Conservation (phyloP, 306 rosid species). For the Neltuma alba region DNA sequence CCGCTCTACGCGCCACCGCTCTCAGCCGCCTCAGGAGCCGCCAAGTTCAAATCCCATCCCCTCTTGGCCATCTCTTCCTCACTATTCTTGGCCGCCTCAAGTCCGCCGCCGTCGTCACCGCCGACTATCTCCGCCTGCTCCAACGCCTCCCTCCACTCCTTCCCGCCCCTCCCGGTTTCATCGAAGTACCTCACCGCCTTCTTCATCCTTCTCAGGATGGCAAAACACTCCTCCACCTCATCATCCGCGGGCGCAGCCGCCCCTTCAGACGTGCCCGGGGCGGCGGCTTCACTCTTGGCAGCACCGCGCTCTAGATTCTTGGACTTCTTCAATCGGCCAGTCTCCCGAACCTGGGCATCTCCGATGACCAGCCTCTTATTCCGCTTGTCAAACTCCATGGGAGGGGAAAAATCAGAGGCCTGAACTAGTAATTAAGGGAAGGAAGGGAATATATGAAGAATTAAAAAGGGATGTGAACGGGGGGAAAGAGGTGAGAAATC, state of each 20-base stretch:
- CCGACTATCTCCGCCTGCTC: neutral
- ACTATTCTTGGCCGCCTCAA: neutral
- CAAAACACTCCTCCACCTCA: conserved; percentile 59
- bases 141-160: conserved; percentile 25
- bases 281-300: neutral
- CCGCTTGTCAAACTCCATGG: conserved; percentile 33
- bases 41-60: conserved; percentile 53
- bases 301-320: conserved; percentile 4
- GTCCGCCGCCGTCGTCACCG: neutral
- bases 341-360: neutral
- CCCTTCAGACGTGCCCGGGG: neutral
- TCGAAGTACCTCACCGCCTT: conserved; percentile 49
- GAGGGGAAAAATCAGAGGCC: neutral
- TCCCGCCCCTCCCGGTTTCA: conserved; percentile 18
- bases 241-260: conserved; percentile 38
- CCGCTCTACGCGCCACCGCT: neutral
- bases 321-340: neutral
- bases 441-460: neutral
- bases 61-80: neutral
- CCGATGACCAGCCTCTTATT: conserved; percentile 1
- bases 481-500: neutral
- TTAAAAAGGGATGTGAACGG: neutral
- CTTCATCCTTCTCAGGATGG: conserved; percentile 54
- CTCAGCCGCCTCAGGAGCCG: conserved; percentile 54
- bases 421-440: neutral